phyloP scores from a whole-genome alignment of 1,284 basidiomycete species.

The Thelephora terrestris region DNA sequence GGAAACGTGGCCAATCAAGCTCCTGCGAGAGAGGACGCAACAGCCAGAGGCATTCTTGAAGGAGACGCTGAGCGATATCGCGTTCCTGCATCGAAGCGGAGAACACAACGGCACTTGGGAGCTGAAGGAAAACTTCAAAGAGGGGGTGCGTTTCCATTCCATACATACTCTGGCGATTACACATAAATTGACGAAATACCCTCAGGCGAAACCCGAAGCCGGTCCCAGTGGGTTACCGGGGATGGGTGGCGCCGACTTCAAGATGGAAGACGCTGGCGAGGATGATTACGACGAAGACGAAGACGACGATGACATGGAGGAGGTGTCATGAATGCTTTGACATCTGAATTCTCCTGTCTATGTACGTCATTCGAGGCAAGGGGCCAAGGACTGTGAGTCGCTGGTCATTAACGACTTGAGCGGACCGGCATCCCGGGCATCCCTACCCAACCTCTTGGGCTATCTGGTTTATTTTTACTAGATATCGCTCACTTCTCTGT shows the following conservation, averaged over 20 bases:
- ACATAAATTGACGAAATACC: conserved; percentile 1
- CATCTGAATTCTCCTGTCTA: no score
- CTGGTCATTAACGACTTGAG: no score
- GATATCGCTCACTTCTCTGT: no score
- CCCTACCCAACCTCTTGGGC: no score
- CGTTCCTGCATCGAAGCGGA: conserved; percentile 72
- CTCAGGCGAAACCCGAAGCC: conserved; percentile 41
- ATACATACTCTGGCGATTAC: conserved; percentile 2
- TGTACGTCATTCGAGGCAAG: no score
- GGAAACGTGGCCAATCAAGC: conserved; percentile 77
- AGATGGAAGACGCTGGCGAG: conserved; percentile 31
- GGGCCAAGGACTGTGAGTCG: no score
- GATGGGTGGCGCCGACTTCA: conserved; percentile 20
- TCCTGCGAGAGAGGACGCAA: conserved; percentile 71
- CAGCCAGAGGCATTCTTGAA: conserved; percentile 91
- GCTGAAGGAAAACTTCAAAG: conserved; percentile 54
- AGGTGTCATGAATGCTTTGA: conserved; percentile 24
- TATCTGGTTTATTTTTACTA: no score
- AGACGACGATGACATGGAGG: conserved; percentile 37
- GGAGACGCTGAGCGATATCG: conserved; percentile 78
- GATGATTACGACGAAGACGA: conserved; percentile 31
- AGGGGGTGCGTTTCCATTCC: conserved; percentile 33
- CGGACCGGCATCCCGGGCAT: no score
- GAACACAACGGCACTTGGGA: conserved; percentile 66
- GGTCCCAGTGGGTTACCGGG: conserved; percentile 20